A percentile compares a stretch with the other conserved stretches of the same genome.
phyloP scores from a whole-genome alignment of 306 rosid species.

The Gleditsia sinensis region DNA sequence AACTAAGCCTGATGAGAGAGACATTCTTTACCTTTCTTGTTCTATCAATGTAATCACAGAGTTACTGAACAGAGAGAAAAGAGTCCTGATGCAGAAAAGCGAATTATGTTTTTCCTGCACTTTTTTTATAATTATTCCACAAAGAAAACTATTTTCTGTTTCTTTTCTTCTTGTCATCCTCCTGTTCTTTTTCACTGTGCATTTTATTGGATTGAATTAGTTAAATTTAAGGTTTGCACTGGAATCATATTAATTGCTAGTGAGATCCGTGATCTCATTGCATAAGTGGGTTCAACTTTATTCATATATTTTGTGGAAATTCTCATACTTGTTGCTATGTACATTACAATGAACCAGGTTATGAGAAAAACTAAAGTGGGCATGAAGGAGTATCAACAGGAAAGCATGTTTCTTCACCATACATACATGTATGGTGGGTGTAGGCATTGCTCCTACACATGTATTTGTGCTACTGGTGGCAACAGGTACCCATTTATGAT shows the following conservation, averaged over 20 bases:
- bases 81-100: not conserved
- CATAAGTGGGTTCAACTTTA: not conserved
- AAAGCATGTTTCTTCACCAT: slow-evolving; percentile 94
- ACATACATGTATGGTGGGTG: slow-evolving; percentile 98
- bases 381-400: slow-evolving; percentile 91
- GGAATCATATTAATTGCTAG: slow-evolving; percentile 19
- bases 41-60: not conserved
- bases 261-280: slow-evolving; percentile 18
- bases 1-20: not conserved
- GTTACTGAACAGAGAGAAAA: not conserved
- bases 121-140: not conserved
- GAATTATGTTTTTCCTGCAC: not conserved
- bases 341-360: slow-evolving; percentile 55
- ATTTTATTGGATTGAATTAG: slow-evolving; percentile 1
- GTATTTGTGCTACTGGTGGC: slow-evolving; percentile 92
- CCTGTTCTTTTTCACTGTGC: not conserved
- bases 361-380: slow-evolving; percentile 78
- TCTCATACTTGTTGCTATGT: slow-evolving; percentile 11
- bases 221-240: not conserved
- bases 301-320: slow-evolving; percentile 20
- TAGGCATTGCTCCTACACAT: slow-evolving; percentile 95
- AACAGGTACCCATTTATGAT: slow-evolving; percentile 54
- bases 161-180: not conserved
- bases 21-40: not conserved
- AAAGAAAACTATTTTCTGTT: slow-evolving; percentile 10